A percentile compares a stretch with the other conserved stretches of the same genome.
These are phyloP conservation scores for Apiotrichum gamsii DNA, from an alignment of 1,284 basidiomycete genomes.

Conservation along the genomic window DNA sequence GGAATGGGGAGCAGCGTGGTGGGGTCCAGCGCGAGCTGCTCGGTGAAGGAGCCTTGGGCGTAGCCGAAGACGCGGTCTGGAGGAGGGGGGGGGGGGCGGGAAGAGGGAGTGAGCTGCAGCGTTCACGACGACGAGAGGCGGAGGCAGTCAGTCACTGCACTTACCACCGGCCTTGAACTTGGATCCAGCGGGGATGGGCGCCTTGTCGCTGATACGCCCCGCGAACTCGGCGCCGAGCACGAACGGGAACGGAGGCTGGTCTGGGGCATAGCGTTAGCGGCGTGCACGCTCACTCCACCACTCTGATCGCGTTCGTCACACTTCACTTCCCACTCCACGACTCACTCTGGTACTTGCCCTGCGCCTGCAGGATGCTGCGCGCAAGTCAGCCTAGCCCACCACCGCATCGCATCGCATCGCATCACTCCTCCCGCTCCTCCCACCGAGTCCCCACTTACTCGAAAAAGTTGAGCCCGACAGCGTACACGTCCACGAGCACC, in stretches of 20 bases:
- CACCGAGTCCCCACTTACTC: conserved; percentile 24
- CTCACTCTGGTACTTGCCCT: conserved; percentile 74
- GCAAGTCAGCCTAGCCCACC: conserved; percentile 4
- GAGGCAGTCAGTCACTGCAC: conserved; percentile 3
- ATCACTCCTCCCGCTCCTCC: background rate
- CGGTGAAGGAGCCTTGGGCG: conserved; percentile 69
- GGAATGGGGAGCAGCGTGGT: conserved; percentile 57
- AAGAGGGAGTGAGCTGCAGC: background rate
- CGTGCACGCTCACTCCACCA: background rate
- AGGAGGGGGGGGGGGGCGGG: no score
- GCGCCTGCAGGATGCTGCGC: conserved; percentile 62
- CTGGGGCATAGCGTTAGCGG: conserved; percentile 12
- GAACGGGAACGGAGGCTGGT: conserved; percentile 75
- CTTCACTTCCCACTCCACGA: background rate
- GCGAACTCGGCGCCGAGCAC: conserved; percentile 78
- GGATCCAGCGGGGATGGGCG: conserved; percentile 76
- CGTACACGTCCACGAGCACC: conserved; percentile 73
- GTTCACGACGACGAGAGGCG: no score
- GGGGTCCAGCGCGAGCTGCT: conserved; percentile 59
- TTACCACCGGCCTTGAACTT: conserved; percentile 63
- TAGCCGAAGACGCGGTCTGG: conserved; percentile 80
- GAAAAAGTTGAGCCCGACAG: conserved; percentile 42
- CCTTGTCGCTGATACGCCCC: conserved; percentile 64
- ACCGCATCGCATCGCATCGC: background rate
- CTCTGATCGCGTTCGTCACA: no score